A percentile compares a stretch with the other conserved stretches of the same genome.
phyloP scores from a whole-genome alignment of 208 protist genomes.

The Acanthamoeba triangularis region DNA sequence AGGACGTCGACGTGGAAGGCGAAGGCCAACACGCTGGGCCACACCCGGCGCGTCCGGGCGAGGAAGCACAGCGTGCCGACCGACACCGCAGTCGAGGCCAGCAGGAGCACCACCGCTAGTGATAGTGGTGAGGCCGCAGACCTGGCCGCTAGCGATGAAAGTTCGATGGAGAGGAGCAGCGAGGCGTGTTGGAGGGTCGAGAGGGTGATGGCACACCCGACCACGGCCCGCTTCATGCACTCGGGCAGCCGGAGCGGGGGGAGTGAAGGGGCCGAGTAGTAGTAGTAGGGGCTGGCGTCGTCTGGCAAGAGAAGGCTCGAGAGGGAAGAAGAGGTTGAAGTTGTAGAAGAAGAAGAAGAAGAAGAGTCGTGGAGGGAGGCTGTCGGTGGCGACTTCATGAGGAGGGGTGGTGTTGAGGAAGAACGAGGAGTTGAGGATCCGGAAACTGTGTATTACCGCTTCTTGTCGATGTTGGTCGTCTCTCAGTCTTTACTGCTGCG shows the following conservation, averaged over 20 bases:
- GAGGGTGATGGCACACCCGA: slow-evolving; percentile 10
- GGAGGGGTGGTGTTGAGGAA: background rate
- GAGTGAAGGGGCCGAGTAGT: background rate
- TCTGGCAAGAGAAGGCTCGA: no score
- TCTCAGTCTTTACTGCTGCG: no score
- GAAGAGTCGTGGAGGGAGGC: no score
- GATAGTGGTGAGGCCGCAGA: background rate
- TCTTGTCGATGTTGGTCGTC: no score
- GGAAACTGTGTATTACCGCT: no score
- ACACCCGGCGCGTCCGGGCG: background rate
- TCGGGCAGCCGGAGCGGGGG: background rate
- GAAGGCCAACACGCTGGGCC: background rate
- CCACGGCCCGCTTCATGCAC: background rate
- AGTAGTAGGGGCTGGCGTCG: background rate
- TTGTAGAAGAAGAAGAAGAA: background rate
- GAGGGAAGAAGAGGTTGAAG: background rate
- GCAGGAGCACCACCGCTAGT: background rate
- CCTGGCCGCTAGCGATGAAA: background rate
- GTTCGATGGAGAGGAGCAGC: slow-evolving; percentile 28
- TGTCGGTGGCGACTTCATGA: no score
- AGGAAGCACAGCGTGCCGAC: background rate
- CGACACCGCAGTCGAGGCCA: background rate
- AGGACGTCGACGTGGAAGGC: background rate
- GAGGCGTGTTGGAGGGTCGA: slow-evolving; percentile 21
- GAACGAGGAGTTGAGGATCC: no score